Conservation (phyloP, 495 filamentous ascomycete species). For the Annulohypoxylon maeteangense region DNA sequence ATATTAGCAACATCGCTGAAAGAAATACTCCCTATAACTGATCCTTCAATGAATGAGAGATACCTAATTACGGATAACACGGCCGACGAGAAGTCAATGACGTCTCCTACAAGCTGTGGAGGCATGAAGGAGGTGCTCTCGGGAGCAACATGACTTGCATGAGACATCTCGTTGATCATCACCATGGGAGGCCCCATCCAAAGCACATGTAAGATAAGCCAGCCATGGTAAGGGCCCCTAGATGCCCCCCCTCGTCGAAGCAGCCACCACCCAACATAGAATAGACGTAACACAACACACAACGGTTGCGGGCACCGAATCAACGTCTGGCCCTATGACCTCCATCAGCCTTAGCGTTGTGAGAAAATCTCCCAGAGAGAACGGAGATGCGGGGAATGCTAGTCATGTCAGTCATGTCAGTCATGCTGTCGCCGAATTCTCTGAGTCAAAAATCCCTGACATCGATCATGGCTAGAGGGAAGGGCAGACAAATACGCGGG, state of each 20-base stretch:
- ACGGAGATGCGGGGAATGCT: slow-evolving; percentile 21
- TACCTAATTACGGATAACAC: not conserved
- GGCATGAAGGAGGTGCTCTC: slow-evolving; percentile 13
- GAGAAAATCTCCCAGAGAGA: not conserved
- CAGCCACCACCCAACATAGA: slow-evolving; percentile 7
- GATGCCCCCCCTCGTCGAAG: slow-evolving; percentile 1
- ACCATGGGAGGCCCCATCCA: slow-evolving; percentile 24
- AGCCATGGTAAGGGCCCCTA: slow-evolving; percentile 17
- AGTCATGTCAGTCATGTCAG: slow-evolving; percentile 6
- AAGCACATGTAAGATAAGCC: slow-evolving; percentile 32
- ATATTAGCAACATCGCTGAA: slow-evolving; percentile 4
- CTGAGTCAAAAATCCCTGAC: slow-evolving; percentile 24
- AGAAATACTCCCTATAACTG: not conserved
- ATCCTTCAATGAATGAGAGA: not conserved
- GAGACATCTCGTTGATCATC: slow-evolving; percentile 29
- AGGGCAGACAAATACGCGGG: not conserved
- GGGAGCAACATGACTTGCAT: slow-evolving; percentile 40
- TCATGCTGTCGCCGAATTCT: slow-evolving; percentile 14
- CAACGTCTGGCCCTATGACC: slow-evolving; percentile 20
- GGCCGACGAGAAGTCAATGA: not conserved
- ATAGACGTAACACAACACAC: slow-evolving; percentile 24
- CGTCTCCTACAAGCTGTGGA: slow-evolving; percentile 2
- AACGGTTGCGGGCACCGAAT: slow-evolving; percentile 21
- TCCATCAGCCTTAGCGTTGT: slow-evolving; percentile 30
- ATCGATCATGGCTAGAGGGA: slow-evolving; percentile 13